phyloP scores from a whole-genome alignment of 225 moss, liverwort and hornwort genomes.

The Anthoceros angustus region DNA sequence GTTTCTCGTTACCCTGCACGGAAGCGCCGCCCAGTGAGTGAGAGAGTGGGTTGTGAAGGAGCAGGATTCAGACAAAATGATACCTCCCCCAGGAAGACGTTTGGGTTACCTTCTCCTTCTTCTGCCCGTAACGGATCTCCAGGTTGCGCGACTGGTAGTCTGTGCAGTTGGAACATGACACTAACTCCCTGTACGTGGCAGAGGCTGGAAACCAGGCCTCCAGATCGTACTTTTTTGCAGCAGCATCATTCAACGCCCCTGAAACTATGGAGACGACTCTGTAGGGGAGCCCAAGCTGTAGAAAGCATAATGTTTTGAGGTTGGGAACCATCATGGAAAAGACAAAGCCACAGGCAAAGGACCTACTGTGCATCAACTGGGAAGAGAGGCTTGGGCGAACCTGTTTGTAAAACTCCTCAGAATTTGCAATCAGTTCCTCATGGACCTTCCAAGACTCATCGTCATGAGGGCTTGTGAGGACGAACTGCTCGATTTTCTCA shows the following conservation, averaged over 20 bases:
- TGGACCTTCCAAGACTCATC: slow-evolving; percentile 65
- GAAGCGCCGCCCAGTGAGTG: background rate
- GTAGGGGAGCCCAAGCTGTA: slow-evolving; percentile 76
- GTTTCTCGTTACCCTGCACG: slow-evolving; percentile 35
- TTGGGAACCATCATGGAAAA: background rate
- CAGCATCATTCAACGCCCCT: slow-evolving; percentile 76
- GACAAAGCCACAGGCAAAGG: background rate
- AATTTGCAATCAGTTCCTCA: slow-evolving; percentile 81
- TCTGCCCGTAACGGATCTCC: slow-evolving; percentile 70
- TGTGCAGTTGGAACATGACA: slow-evolving; percentile 93
- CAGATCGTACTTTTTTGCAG: slow-evolving; percentile 94
- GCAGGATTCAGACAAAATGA: background rate
- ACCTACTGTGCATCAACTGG: background rate
- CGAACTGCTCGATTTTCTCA: slow-evolving; percentile 96
- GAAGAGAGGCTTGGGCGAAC: slow-evolving; percentile 13
- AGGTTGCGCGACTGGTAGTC: slow-evolving; percentile 76
- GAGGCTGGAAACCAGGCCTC: slow-evolving; percentile 96
- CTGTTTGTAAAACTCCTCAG: slow-evolving; percentile 77
- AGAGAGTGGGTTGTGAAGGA: background rate
- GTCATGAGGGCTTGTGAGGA: slow-evolving; percentile 61
- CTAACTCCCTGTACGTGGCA: slow-evolving; percentile 63
- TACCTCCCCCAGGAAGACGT: background rate
- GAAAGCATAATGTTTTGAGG: too few species aligned
- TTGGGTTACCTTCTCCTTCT: slow-evolving; percentile 55
- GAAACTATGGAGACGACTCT: slow-evolving; percentile 84